Evolutionary conservation across 148 eudicot species (phyloP), one percentile per base, ranked within the genome.

Genomic region (Suaeda aralocaspica): DNA sequence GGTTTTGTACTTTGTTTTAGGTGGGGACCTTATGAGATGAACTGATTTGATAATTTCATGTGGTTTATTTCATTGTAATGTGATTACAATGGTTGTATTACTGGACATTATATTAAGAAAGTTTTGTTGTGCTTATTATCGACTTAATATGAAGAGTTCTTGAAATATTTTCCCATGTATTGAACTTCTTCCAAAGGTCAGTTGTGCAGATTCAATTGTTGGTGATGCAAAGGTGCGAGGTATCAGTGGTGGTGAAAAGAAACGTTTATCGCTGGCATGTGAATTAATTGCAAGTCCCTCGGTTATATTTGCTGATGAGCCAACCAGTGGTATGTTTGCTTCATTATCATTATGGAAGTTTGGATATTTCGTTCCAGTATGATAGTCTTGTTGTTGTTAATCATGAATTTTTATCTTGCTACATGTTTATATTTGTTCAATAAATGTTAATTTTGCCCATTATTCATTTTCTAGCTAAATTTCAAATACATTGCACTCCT

Each of bases 141-240:
- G 28, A 12, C 24, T 18, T 67, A 21, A 31, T 16, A 53, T 61
- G 12, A 62, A 49, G 48, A 25, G 36, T 36, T 63, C 66, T 30
- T 67, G 1, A 33, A n/a, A 45, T 64, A n/a, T 34, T 24, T 61
- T 14, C 52, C 64, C 42, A 65, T 33, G 61, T 56, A 15, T 62
- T 57, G 49, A 67, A 65, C 13, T 76, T 58, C 65, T 55, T 69
- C 75, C 69, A 81, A 83, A 94, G 99, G 97, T 89, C 79, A 87
- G 86, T 64, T 94, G 93, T 87, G 97, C 97, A 15, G 97, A 94
- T 82, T 87, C 97, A 29, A 81, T 87, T 71, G 96, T 91, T 71
- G 99, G 99, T 72, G 97, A 94, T 86, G 93, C 99, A 79, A 94
- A 91, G 82, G 93, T 91, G 59, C 99, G 99, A 36, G 99, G 99